Base-by-base conservation (phyloP, 2,329 filamentous ascomycete genomes). In the Dendrostoma leiphaemia region DNA sequence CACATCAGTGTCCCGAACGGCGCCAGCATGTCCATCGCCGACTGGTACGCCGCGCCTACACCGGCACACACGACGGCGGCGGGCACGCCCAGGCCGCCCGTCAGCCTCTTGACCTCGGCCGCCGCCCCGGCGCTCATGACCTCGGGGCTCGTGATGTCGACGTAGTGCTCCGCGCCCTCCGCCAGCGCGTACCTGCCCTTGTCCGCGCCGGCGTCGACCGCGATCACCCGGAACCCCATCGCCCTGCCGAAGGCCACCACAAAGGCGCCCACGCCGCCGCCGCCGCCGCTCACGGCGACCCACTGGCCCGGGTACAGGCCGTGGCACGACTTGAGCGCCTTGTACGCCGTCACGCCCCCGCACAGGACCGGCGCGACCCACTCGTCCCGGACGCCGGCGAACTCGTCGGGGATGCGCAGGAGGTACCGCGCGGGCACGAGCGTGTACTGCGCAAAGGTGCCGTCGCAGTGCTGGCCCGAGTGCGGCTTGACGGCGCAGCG, bases 311-410 rank as follows among this genome's bases (percentile, higher is more conserved):
- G 68, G 0, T 54, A 60, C 4, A 65, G 56, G 3, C 53, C 60
- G 29, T 65, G 67, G 1, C 55, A 56, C 4, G 43, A 51, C 58
- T 73, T 74, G 45, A 74, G 48, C 0, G 71, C 72, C 59, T 71
- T 72, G 56, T 75, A 76, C 0, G 72, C 73, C 1, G 74, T 76
- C 0, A 75, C 71, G 0, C 74, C 74, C 0, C 67, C 73, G 50
- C 74, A 77, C 29, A 76, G 56, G 6, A 75, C 66, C 0, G 74
- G 74, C 2, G 71, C 73, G 0, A 75, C 61, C 4, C 63, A 43
- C 44, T 74, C 70, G 41, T 74, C 72, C 0, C 62, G 53, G 5
- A 70, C 43, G 13, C 54, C 61, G 2, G 67, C 65, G 1, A 70
- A 53, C 0, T 63, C 52, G 0, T 58, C 55, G 2, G 71, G 67